Conservation (phyloP, 1,284 basidiomycete species). For the Ganoderma boninense region DNA sequence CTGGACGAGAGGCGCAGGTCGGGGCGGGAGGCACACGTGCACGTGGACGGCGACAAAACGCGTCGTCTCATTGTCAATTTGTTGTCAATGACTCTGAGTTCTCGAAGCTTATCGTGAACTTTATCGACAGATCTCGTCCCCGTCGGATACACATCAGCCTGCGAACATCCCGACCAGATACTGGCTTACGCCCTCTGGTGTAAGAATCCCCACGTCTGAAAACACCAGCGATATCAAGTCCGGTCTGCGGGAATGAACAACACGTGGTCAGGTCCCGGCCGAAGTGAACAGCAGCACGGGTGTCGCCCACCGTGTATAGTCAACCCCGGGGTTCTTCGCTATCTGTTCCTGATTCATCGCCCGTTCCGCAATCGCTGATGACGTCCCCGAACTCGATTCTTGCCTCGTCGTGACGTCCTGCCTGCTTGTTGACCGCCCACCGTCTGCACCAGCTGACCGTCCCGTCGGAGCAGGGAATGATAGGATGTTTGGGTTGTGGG, state of each 20-base stretch:
- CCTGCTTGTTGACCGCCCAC: conserved; percentile 31
- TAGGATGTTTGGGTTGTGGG: conserved; percentile 75
- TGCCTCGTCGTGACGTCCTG: conserved; percentile 24
- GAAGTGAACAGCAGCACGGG: conserved; percentile 6
- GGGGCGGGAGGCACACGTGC: conserved; percentile 37
- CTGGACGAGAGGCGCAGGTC: neutral
- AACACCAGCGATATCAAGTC: conserved; percentile 91
- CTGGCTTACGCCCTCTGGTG: conserved; percentile 91
- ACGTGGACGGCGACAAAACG: conserved; percentile 34
- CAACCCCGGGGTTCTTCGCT: conserved; percentile 80
- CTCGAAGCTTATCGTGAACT: conserved; percentile 50
- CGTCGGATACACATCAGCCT: conserved; percentile 51
- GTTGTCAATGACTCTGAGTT: conserved; percentile 18
- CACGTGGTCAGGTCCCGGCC: conserved; percentile 18
- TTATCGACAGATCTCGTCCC: conserved; percentile 42
- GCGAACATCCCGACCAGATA: conserved; percentile 93
- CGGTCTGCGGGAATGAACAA: conserved; percentile 56
- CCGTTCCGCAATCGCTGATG: conserved; percentile 35
- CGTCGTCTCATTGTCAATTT: conserved; percentile 28
- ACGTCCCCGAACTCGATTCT: conserved; percentile 23
- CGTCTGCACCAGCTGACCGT: conserved; percentile 37
- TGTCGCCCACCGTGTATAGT: conserved; percentile 75
- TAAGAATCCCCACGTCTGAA: conserved; percentile 91
- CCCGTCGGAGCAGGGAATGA: conserved; percentile 60
- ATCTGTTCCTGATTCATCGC: conserved; percentile 79